Base-by-base conservation (phyloP, 2,329 filamentous ascomycete species). In the Apiospora hydei region DNA sequence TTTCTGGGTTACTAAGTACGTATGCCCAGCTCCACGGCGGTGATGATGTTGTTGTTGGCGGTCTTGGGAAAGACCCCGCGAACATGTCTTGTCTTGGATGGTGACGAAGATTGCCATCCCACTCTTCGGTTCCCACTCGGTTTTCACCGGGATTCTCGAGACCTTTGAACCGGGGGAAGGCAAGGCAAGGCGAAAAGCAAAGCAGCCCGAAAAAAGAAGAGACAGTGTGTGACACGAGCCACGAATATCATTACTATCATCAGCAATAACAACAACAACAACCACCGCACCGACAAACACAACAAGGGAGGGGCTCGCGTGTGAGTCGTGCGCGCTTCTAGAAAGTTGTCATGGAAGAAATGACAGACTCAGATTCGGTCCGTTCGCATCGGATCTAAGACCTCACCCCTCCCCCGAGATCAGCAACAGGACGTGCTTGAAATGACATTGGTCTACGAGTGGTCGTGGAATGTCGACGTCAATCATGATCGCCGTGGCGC, bases 381-480 rank as follows among this genome's bases (percentile, higher is more conserved):
- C 57, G 34, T 64, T 34, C n/a, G n/a, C 30, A 41, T 64, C 10
- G n/a, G 57, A 64, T 64, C 57, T 64, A 64, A 64, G 34, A 64
- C 53, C 53, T 61, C 11, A 30, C 30, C 18, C 30, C 41, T 5
- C 26, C 30, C n/a, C 73, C 73, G 73, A 70, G 71, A 72, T 73
- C 71, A 73, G 72, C 74, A 77, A 75, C 75, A 38, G 53, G 53
- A 64, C 53, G 30, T 64, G 53, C 30, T 24, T 24, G 18, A 24
- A 64, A 64, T 64, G 57, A 41, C 30, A n/a, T 64, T 30, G 53
- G 34, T 30, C 30, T 21, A 34, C 14, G 34, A 34, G 14, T 18
- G 51, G 34, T 21, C 34, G 30, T 5, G 24, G 41, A 47, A 68
- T 47, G 14, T 68, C 41, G 66, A 68, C n/a, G 41, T 68, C 41